Base-by-base conservation (phyloP, 345 rosid species). In the Jatropha curcas region DNA sequence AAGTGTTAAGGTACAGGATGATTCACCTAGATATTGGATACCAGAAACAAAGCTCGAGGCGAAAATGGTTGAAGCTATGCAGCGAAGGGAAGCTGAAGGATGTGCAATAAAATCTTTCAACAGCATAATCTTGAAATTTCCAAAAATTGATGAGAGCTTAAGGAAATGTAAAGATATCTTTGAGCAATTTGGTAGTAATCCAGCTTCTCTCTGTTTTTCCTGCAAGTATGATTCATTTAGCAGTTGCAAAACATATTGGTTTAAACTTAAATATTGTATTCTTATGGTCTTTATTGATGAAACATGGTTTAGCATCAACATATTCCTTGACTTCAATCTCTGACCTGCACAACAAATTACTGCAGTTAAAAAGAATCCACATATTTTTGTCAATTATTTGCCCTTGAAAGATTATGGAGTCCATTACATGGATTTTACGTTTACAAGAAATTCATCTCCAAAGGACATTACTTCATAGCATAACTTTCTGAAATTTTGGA, bases 1-100 rank as follows among this genome's bases (percentile, higher is more conserved):
- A 76, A 92, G 78, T 65, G 78, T 71, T 33, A 66, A 68, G 34
- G 90, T 83, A 43, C 92, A 84, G 80, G 69, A 57, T 27, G 87
- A 77, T 71, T 28, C 85, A 22, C 66, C 89, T 35, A 70, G 35
- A 33, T 71, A 60, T 76, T 86, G 88, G 83, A 71, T 80, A 46
- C 86, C 94, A 43, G 97, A 89, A 82, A 88, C 94, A 51, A 89
- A 92, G 82, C 84, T 95, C 13, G 99, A 95, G 79, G 87, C 91
- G 13, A 90, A 89, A 71, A 86, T 92, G 86, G 88, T 79, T 51
- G 97, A 92, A 85, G 92, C 97, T 57, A 77, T 92, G 86, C 86
- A 82, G 74, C 84, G 86, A 57, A 85, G 93, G 75, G 90, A 88
- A 71, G 75, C 87, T 46, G 65, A 57, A 80, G 98, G 95, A 71